phyloP scores from a whole-genome alignment of 2,329 filamentous ascomycete genomes.

The Alternaria burnsii region DNA sequence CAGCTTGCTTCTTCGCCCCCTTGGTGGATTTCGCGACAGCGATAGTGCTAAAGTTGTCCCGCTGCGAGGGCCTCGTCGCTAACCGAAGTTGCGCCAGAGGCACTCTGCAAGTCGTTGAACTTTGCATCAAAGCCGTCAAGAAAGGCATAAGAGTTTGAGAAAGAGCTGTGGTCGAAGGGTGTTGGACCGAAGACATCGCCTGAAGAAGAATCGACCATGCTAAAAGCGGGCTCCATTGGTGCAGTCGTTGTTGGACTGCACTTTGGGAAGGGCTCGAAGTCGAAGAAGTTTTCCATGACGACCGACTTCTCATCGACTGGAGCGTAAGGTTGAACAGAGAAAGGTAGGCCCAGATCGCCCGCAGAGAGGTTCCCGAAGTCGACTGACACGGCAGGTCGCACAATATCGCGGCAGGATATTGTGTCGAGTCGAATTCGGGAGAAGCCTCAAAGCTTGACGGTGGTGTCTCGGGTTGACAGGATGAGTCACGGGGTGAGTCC shows the following conservation, averaged over 20 bases:
- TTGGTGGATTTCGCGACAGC: constrained; percentile 35
- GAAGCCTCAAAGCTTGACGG: constrained; percentile 53
- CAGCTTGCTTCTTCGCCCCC: constrained; percentile 32
- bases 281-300: constrained; percentile 47
- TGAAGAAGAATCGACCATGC: constrained; percentile 42
- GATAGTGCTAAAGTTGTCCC: constrained; percentile 45
- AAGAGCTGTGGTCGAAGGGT: constrained; percentile 42
- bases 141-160: constrained; percentile 46
- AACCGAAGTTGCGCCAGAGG: constrained; percentile 58
- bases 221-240: constrained; percentile 35
- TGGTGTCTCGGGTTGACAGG: constrained; percentile 51
- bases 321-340: constrained; percentile 48
- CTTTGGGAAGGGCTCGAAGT: constrained; percentile 53
- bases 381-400: constrained; percentile 99
- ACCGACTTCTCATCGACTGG: constrained; percentile 51
- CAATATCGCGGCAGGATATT: constrained; percentile 99
- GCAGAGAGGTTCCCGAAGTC: constrained; percentile 56
- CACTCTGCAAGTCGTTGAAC: constrained; percentile 55
- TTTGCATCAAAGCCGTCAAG: constrained; percentile 52
- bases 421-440: constrained; percentile 87
- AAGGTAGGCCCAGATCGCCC: constrained; percentile 48
- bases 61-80: constrained; percentile 60
- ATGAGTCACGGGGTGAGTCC: constrained; percentile 51
- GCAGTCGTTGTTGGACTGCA: constrained; percentile 26
- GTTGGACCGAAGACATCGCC: constrained; percentile 48